Base-by-base conservation (phyloP, 495 filamentous ascomycete genomes). In the Saxophila tyrrhenica region DNA sequence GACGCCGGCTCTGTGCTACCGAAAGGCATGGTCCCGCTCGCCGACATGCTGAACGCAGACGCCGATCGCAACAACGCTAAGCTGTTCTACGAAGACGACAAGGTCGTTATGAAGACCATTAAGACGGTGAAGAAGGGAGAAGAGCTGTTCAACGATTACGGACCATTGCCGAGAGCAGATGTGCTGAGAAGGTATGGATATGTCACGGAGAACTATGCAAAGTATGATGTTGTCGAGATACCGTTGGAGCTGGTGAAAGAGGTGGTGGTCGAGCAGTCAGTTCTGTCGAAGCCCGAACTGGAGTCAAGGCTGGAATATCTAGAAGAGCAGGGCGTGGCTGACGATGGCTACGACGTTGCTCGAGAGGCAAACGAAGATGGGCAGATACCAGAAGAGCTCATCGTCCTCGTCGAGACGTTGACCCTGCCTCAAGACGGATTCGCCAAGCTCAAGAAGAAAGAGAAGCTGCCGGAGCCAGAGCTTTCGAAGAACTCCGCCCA, bases 61-160 rank as follows among this genome's bases (percentile, higher is more conserved):
- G 87, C 85, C 1, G 81, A 86, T 59, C 81, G 81, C 50, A 94
- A 94, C 25, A 54, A 73, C 59, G 79, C 86, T 10, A 81, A 83
- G 48, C 78, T 91, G 8, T 85, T 83, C 62, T 84, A 91, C 61
- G 80, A 80, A 53, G 78, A 79, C 43, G 73, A 76, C 9, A 69
- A 67, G 24, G 67, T 91, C 21, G 77, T 78, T 16, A 88, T 88
- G 69, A 82, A 78, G 45, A 71, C 82, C 1, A 73, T 86, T 55
- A 77, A 82, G 48, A 64, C 76, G 0, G 86, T 96, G 58, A 62
- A 62, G 9, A 72, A 74, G 5, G 84, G 84, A n/a, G 80, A 87
- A 50, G 87, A 95, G 63, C 81, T 95, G 19, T 80, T 94, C 61
- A 95, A 95, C 58, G 90, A 94, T 65, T 95, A 94, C 64, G 91